phyloP scores from a whole-genome alignment of 1,284 basidiomycete genomes.

The Malassezia psittaci region DNA sequence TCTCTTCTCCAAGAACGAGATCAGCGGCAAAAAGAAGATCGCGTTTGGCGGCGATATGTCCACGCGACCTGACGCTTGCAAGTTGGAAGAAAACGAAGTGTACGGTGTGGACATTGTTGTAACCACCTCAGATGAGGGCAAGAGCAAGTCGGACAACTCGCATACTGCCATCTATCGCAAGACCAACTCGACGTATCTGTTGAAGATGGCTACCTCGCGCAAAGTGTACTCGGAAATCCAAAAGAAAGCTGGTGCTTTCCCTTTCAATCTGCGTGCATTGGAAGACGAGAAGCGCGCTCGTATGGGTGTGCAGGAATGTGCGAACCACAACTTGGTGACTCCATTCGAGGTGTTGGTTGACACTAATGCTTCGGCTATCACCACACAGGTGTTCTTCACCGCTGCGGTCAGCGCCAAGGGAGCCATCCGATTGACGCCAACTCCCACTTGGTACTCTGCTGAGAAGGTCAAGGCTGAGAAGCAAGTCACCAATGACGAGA shows the following conservation, averaged over 20 bases:
- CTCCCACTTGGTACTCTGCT: conserved; percentile 83
- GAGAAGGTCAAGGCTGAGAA: conserved; percentile 74
- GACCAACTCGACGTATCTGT: conserved; percentile 73
- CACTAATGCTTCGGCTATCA: conserved; percentile 32
- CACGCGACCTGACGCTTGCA: conserved; percentile 34
- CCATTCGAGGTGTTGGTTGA: conserved; percentile 64
- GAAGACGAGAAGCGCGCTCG: conserved; percentile 92
- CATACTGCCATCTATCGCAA: conserved; percentile 89
- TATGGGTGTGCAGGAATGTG: conserved; percentile 90
- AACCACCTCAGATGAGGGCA: conserved; percentile 38
- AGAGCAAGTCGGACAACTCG: conserved; percentile 70
- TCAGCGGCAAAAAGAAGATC: conserved; percentile 50
- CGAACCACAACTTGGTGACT: conserved; percentile 78
- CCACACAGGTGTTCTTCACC: conserved; percentile 87
- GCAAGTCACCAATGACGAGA: conserved; percentile 29
- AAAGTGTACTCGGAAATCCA: conserved; percentile 90
- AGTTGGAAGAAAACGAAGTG: conserved; percentile 71
- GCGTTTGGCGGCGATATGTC: conserved; percentile 33
- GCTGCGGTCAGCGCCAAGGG: conserved; percentile 69
- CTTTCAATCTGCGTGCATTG: conserved; percentile 84
- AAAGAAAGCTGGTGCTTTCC: conserved; percentile 94
- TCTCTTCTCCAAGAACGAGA: conserved; percentile 89
- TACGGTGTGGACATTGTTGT: conserved; percentile 90
- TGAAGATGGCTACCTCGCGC: conserved; percentile 95
- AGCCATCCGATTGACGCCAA: conserved; percentile 67